Evolutionary conservation across 2,329 filamentous ascomycete species (phyloP).

Genomic region (Albifimbria verrucaria): DNA sequence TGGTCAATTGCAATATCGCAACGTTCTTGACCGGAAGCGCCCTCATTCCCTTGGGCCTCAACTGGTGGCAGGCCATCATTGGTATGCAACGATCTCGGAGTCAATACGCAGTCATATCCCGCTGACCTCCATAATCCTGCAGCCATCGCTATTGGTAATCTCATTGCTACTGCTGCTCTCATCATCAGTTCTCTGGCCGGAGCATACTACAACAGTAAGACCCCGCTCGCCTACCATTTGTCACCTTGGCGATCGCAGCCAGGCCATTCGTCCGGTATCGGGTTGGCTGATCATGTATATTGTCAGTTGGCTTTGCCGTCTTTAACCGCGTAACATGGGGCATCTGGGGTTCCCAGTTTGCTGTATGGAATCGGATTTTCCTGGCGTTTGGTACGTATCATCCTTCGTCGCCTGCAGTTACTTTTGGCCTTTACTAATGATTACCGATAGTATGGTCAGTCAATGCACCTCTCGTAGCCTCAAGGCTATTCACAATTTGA

Average conservation of each 20-base stretch:
- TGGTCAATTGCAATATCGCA: slow-evolving; percentile 43
- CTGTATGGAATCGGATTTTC: slow-evolving; percentile 40
- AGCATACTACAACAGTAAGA: slow-evolving; percentile 36
- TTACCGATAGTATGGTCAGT: slow-evolving; percentile 20
- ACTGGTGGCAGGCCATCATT: slow-evolving; percentile 41
- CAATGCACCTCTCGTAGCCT: background rate
- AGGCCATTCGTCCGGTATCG: background rate
- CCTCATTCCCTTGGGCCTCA: slow-evolving; percentile 37
- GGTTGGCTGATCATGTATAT: background rate
- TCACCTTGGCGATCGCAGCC: background rate
- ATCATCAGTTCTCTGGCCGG: slow-evolving; percentile 41
- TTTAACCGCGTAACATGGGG: slow-evolving; percentile 35
- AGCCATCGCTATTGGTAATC: slow-evolving; percentile 34
- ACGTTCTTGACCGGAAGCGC: slow-evolving; percentile 38
- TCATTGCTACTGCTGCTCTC: slow-evolving; percentile 35
- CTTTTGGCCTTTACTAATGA: slow-evolving; percentile 5
- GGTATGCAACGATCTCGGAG: slow-evolving; percentile 16
- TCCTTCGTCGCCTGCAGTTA: background rate
- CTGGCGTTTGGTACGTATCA: slow-evolving; percentile 34
- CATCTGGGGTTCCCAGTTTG: slow-evolving; percentile 39
- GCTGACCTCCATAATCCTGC: background rate
- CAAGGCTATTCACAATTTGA: background rate
- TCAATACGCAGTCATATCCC: background rate
- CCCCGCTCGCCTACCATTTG: background rate
- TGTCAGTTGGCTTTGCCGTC: slow-evolving; percentile 33